Percentiles rank a stretch among this genome's conserved stretches.
Evolutionary conservation across 2,329 filamentous ascomycete species (phyloP).

Genomic region (Aspergillus sp.): DNA sequence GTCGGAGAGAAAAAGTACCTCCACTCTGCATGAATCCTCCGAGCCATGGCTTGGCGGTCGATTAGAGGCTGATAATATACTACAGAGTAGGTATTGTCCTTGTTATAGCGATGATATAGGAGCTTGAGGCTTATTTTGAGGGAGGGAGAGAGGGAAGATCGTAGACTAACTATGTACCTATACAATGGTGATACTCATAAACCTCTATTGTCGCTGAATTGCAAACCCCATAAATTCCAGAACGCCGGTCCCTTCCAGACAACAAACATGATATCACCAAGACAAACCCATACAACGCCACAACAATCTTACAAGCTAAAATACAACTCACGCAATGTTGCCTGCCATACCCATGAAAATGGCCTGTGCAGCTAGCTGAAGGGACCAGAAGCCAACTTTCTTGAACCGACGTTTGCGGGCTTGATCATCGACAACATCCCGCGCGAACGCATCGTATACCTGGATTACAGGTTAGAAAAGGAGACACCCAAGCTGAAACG

Average conservation of each 20-base stretch:
- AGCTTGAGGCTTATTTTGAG: too few relatives aligned
- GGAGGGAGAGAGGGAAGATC: too few relatives aligned
- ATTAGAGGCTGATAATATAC: too few relatives aligned
- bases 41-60: too few relatives aligned
- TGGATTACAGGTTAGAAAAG: constrained; percentile 25
- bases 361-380: constrained; percentile 88
- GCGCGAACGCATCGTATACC: constrained; percentile 91
- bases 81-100: too few relatives aligned
- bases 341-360: constrained; percentile 94
- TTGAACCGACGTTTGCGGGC: constrained; percentile 82
- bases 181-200: too few relatives aligned
- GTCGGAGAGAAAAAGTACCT: too few relatives aligned
- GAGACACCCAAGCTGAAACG: not conserved
- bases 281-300: constrained; percentile 3
- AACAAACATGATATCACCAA: not conserved
- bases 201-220: too few relatives aligned
- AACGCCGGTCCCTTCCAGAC: not conserved
- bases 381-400: constrained; percentile 94
- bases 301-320: constrained; percentile 11
- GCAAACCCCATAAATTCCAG: not conserved
- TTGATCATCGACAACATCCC: constrained; percentile 85
- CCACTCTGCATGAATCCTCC: too few relatives aligned
- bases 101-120: too few relatives aligned
- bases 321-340: constrained; percentile 57
- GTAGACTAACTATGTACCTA: too few relatives aligned